Evolutionary conservation across 371 early-diverging fungal genomes (phyloP), one percentile per base, ranked within the genome.

Genomic region (Sporodiniella umbellata): DNA sequence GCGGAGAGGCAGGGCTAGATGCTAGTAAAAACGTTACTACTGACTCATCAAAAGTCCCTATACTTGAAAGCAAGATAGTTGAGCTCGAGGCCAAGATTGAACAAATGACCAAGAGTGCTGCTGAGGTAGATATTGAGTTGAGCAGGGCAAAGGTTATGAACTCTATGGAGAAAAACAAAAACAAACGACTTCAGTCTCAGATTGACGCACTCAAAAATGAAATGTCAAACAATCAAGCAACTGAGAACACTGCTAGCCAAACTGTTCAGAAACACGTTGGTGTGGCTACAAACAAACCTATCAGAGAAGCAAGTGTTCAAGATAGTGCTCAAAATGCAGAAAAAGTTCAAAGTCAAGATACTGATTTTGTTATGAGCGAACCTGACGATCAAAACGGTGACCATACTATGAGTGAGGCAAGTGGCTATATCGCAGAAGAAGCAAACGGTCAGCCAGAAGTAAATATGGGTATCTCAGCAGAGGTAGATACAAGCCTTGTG

Each of bases 121-220:
- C 12, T 8, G 59, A 53, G 0, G 26, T 40, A 4, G 40, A 30
- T 11, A 42, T 62, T 23, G 56, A 56, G 43, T 19, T 53, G 2
- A 50, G 44, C 4, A 23, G 62, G 26, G 48, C 40, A 8, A 56
- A 56, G 15, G 62, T 53, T 11, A 56, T 56, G 47, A 42, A 40
- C 4, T 62, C 62, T 0, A 62, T 62, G 62, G 33, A 42, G 18
- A 37, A 45, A 33, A 53, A 53, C 30, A 62, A 50, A 37, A 33
- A 14, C 14, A 50, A 37, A n/a, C 48, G 53, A 33, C 45, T 62
- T 1, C 56, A 62, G 33, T 53, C 42, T 18, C 53, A 62, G 28
- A 14, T 49, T 12, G 50, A 53, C 8, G 23, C 21, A 4, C 21
- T 62, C 5, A 56, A 53, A 24, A 8, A 28, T 8, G 28, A 14